Evolutionary conservation across 495 filamentous ascomycete species (phyloP).

Genomic region (Hyaloscypha finlandica): DNA sequence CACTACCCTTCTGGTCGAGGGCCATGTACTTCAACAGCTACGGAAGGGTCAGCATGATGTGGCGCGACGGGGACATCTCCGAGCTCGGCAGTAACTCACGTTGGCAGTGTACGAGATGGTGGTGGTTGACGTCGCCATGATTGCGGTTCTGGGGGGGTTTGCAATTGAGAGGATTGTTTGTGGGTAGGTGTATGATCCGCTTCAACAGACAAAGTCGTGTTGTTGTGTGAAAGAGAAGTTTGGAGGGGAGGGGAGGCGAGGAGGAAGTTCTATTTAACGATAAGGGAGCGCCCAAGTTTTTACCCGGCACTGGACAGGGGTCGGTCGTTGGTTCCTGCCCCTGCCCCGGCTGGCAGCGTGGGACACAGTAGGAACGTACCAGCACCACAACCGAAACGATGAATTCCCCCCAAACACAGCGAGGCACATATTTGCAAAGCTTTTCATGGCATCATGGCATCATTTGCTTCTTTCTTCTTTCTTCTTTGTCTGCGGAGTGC

Average conservation of each 20-base stretch:
- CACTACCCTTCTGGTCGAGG: constrained; percentile 81
- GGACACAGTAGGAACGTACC: background rate
- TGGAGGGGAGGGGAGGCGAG: constrained; percentile 23
- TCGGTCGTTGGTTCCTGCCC: no score
- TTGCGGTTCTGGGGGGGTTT: constrained; percentile 46
- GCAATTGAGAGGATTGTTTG: constrained; percentile 30
- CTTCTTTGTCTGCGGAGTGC: background rate
- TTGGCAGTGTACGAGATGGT: constrained; percentile 71
- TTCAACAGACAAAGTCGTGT: constrained; percentile 24
- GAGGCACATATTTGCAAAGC: background rate
- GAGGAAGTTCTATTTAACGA: background rate
- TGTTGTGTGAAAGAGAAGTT: constrained; percentile 30
- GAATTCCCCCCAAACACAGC: background rate
- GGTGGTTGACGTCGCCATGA: constrained; percentile 56
- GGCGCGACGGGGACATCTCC: constrained; percentile 13
- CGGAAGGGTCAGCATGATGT: constrained; percentile 15
- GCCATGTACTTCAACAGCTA: constrained; percentile 91
- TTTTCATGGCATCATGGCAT: constrained; percentile 1
- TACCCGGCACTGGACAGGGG: no score
- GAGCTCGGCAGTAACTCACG: constrained; percentile 50
- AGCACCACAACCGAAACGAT: no score
- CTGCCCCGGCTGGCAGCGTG: background rate
- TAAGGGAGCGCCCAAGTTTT: background rate
- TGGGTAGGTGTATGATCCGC: constrained; percentile 15
- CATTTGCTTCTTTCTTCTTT: constrained; percentile 21